Evolutionary conservation across 306 rosid genomes (phyloP).

Genomic region (Acacia acuminata): DNA sequence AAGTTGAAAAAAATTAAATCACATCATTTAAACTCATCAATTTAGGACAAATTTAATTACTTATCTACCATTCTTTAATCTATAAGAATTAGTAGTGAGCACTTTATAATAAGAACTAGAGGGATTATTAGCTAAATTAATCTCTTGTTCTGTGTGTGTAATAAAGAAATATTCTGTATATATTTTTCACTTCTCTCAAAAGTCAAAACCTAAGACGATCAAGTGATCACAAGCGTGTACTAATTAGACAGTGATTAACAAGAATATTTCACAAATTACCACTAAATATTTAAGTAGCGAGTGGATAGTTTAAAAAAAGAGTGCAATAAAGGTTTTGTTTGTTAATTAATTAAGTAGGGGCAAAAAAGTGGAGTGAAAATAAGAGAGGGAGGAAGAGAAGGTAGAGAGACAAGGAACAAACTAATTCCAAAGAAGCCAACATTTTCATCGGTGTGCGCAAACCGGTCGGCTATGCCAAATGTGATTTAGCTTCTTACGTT

Average conservation of each 20-base stretch:
- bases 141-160: neutral
- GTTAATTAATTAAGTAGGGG: neutral
- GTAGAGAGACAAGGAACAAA: conserved; percentile 34
- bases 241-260: too few species aligned
- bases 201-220: neutral
- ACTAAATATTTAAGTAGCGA: too few species aligned
- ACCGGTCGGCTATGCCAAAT: conserved; percentile 49
- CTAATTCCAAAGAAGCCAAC: conserved; percentile 51
- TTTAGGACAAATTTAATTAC: too few species aligned
- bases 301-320: too few species aligned
- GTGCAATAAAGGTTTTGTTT: too few species aligned
- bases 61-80: too few species aligned
- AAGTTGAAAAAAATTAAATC: too few species aligned
- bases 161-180: neutral
- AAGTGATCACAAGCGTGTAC: too few species aligned
- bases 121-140: neutral
- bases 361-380: neutral
- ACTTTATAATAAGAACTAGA: too few species aligned
- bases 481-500: conserved; percentile 9
- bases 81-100: too few species aligned
- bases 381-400: neutral
- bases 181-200: neutral
- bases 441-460: conserved; percentile 55
- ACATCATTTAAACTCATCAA: too few species aligned
- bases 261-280: too few species aligned